Evolutionary conservation across 1,284 basidiomycete species (phyloP), one percentile per base, ranked within the genome.

Genomic region (Microbotryum scabiosae): DNA sequence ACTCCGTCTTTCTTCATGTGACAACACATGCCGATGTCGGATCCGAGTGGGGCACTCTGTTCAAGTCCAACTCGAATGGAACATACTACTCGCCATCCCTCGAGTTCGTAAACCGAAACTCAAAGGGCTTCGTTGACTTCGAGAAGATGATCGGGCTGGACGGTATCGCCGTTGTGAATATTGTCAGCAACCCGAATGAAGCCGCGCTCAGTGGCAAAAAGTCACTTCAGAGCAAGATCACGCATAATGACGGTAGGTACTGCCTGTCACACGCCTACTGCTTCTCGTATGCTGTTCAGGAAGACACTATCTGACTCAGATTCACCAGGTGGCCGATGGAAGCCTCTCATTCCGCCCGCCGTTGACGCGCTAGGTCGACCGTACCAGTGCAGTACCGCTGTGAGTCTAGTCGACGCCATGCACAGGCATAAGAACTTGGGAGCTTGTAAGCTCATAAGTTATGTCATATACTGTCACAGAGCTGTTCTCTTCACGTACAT

Each of bases 11-110:
- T 82, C 76, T 98, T 25, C 93, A 96, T 71, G 88, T 96, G 77
- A 97, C 96, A 0, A 94, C 89, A 76, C 89, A 88, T 43, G 82
- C 87, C 59, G 79, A 81, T 18, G 80, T 82, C 0, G 81, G 79
- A 20, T 86, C 84, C 8, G 89, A 82, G 73, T 97, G 88, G 85
- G 94, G 94, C 53, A 87, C 84, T 70, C 85, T 98, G 68, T 85
- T 98, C 73, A 97, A 92, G 76, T 96, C 90, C 51, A 97, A 98
- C 76, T 96, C 88, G 49, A 98, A 98, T 72, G 94, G 94, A 43
- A 98, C 96, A 0, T 97, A 97, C 78, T 98, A 90, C 74, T 84
- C 88, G 28, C 75, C 92, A 20, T 89, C 91, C 0, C 73, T 88
- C 53, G 87, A 90, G 69, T 82, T 90, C 70, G 94, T 91, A 62